Evolutionary conservation across 2,329 filamentous ascomycete species (phyloP), one percentile per base, ranked within the genome.

Genomic region (Alternaria arbusti): DNA sequence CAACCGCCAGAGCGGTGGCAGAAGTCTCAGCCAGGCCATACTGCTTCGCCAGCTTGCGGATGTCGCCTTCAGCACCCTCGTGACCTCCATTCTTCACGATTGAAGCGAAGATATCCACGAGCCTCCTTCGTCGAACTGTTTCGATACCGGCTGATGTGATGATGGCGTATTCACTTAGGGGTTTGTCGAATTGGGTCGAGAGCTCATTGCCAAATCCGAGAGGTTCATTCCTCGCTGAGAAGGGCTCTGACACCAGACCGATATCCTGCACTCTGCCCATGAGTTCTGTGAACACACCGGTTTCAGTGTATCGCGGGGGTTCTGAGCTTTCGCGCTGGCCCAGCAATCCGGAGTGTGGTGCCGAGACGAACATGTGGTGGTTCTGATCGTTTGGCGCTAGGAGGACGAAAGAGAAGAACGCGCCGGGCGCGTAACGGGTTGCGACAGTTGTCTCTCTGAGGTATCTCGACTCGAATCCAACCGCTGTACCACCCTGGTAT

Each of bases 141-240:
- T 97, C 93, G 57, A 99, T 88, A 3, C 96, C 96, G 13, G 89
- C 93, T 72, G 96, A 97, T 30, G 96, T 98, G 57, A 99, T 85
- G 50, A 99, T 89, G 1, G 95, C 96, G 67, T 98, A 89, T 76
- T 99, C 95, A 54, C 91, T 89, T 0, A 91, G 87, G 0, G 89
- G 85, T 63, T 92, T 86, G 74, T 99, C 96, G 72, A 96, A 99
- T 72, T 99, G 96, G n/a, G 97, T 91, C 1, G 96, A 93, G 59
- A 98, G 84, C 81, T 99, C 96, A 71, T 99, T 99, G 11, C 95
- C 94, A 73, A 97, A 98, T 0, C 94, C 95, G 22, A 89, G 87
- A 11, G 82, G 82, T 0, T 89, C 86, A 10, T 91, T 91, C 15
- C 89, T 86, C 1, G 79, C 79, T 7, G 76, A 70, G 70, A 94